These are phyloP conservation scores for Paecilomyces sp. DNA, from an alignment of 2,329 filamentous ascomycete species.

Conservation along the genomic window DNA sequence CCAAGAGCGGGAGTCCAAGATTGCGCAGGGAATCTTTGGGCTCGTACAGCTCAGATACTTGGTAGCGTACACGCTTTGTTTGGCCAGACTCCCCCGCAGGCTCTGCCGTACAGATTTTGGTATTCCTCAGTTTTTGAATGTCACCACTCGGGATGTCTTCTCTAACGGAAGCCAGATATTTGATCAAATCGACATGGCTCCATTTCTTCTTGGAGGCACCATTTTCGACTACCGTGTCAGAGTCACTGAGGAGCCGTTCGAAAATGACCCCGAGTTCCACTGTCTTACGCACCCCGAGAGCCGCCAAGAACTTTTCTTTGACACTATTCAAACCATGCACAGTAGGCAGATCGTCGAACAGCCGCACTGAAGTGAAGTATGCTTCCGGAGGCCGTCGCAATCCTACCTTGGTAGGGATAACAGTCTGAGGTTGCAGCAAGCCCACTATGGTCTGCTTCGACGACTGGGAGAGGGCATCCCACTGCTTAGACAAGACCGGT, in stretches of 20 bases:
- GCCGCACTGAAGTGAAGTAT: constrained; percentile 86
- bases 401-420: constrained; percentile 85
- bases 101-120: constrained; percentile 77
- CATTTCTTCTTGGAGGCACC: constrained; percentile 53
- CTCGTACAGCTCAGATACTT: constrained; percentile 72
- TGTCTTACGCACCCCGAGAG: constrained; percentile 87
- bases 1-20: constrained; percentile 67
- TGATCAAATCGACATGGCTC: constrained; percentile 92
- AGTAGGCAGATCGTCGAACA: constrained; percentile 88
- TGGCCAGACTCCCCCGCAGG: constrained; percentile 47
- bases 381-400: constrained; percentile 81
- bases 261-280: constrained; percentile 94
- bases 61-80: constrained; percentile 53
- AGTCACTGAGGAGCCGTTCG: constrained; percentile 64
- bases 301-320: constrained; percentile 81
- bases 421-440: constrained; percentile 59
- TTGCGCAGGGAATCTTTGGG: constrained; percentile 64
- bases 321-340: constrained; percentile 69
- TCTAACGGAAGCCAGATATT: constrained; percentile 83
- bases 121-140: constrained; percentile 67
- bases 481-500: constrained; percentile 76
- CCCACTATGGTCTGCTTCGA: constrained; percentile 60
- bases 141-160: constrained; percentile 82
- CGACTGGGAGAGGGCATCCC: constrained; percentile 66
- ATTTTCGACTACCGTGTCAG: constrained; percentile 39